Evolutionary conservation across 2,329 filamentous ascomycete genomes (phyloP).

Genomic region (Cucurbitaria berberidis): DNA sequence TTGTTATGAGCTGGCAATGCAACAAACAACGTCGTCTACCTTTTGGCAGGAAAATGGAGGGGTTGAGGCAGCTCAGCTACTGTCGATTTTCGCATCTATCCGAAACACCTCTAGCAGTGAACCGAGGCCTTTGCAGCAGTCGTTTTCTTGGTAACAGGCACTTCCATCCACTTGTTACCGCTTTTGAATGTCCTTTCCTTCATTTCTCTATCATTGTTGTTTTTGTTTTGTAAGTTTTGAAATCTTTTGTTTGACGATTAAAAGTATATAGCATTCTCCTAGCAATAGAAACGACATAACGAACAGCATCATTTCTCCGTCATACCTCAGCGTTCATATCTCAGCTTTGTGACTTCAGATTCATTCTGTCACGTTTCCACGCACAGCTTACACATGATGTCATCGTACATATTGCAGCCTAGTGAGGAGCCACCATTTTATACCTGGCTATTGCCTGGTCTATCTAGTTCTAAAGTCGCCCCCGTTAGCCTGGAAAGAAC

Average conservation of each 20-base stretch:
- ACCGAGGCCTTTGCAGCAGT: slow-evolving; percentile 32
- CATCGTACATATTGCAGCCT: background rate
- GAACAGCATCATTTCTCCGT: background rate
- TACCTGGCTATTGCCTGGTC: background rate
- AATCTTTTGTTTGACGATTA: background rate
- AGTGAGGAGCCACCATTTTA: background rate
- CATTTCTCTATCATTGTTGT: background rate
- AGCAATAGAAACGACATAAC: background rate
- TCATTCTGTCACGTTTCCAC: too few relatives aligned
- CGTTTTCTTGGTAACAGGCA: slow-evolving; percentile 40
- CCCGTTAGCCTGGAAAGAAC: too few relatives aligned
- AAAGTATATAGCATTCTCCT: background rate
- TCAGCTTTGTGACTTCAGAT: too few relatives aligned
- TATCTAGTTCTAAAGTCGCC: too few relatives aligned
- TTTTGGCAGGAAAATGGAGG: slow-evolving; percentile 46
- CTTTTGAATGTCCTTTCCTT: background rate
- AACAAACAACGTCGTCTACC: slow-evolving; percentile 33
- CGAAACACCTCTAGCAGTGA: slow-evolving; percentile 25
- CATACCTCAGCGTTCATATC: too few relatives aligned
- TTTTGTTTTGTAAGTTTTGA: too few relatives aligned
- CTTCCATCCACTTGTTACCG: background rate
- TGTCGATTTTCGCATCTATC: slow-evolving; percentile 42
- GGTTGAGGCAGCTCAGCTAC: slow-evolving; percentile 40
- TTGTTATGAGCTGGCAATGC: slow-evolving; percentile 47
- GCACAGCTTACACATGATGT: background rate